Conservation (phyloP, 192 early-diverging fungal genomes). For the Tieghemiomyces parasiticus region DNA sequence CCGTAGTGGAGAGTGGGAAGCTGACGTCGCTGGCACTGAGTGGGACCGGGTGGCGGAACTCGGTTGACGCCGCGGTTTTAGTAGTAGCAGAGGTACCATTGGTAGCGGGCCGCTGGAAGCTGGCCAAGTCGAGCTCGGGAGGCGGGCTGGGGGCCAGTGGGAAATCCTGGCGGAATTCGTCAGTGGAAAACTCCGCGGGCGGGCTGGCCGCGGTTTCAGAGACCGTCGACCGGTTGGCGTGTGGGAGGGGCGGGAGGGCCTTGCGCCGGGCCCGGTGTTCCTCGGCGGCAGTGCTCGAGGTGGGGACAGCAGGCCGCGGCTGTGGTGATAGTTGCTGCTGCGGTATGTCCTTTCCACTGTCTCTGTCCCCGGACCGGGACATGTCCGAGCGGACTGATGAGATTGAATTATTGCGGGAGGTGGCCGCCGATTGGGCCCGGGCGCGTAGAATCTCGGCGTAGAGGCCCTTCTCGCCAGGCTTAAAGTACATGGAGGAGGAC, state of each 20-base stretch:
- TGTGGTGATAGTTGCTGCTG: neutral
- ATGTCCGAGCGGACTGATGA: neutral
- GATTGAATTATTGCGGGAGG: neutral
- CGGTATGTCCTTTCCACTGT: no score
- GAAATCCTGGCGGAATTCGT: neutral
- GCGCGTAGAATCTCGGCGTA: slow-evolving; percentile 8
- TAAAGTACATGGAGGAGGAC: neutral
- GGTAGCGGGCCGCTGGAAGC: no score
- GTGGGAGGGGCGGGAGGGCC: neutral
- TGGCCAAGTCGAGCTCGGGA: slow-evolving; percentile 2
- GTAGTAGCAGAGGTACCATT: no score
- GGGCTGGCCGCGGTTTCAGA: neutral
- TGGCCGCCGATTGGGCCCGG: neutral
- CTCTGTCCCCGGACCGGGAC: no score
- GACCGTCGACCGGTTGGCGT: neutral
- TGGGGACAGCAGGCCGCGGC: neutral
- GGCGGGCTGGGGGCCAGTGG: slow-evolving; percentile 4
- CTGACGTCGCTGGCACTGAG: slow-evolving; percentile 14
- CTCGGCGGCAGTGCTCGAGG: neutral
- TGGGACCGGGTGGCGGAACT: neutral
- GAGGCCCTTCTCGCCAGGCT: neutral
- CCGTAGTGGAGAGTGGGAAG: slow-evolving; percentile 17
- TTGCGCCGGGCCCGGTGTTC: neutral
- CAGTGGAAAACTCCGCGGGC: neutral
- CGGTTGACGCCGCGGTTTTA: no score